Percentiles rank a stretch among this genome's conserved stretches.
Conservation (phyloP, 768 basidiomycete genomes). For the Gymnopilus junonius region DNA sequence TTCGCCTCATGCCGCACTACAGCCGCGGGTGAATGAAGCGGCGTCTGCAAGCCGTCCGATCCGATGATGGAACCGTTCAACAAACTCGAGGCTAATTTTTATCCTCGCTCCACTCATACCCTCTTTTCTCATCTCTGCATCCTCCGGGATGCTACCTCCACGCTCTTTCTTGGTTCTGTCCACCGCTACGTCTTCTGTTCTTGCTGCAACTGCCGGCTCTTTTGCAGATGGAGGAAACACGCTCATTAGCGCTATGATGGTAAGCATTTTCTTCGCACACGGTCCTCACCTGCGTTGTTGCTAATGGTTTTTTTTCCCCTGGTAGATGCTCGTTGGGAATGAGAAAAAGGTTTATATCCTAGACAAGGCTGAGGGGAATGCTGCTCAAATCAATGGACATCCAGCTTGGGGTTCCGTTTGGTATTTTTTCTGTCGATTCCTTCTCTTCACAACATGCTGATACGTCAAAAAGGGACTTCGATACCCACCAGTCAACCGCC, state of each 20-base stretch:
- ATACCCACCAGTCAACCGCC: slow-evolving; percentile 55
- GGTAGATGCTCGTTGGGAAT: slow-evolving; percentile 81
- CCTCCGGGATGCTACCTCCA: slow-evolving; percentile 7
- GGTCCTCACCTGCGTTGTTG: background rate
- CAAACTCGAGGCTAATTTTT: background rate
- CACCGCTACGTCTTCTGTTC: background rate
- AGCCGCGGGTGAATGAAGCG: background rate
- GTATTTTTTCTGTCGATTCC: slow-evolving; percentile 33
- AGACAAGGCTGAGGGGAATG: slow-evolving; percentile 89
- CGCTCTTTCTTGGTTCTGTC: slow-evolving; percentile 7
- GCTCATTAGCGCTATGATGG: slow-evolving; percentile 57
- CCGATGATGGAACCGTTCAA: background rate
- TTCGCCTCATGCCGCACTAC: background rate
- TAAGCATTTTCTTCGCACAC: slow-evolving; percentile 19
- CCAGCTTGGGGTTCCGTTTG: slow-evolving; percentile 78
- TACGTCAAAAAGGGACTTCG: slow-evolving; percentile 56
- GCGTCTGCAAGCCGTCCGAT: background rate
- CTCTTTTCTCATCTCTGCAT: background rate
- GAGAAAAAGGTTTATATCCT: slow-evolving; percentile 83
- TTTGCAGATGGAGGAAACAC: slow-evolving; percentile 52
- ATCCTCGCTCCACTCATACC: background rate
- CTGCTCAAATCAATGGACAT: slow-evolving; percentile 65
- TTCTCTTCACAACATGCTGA: background rate
- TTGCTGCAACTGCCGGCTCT: slow-evolving; percentile 44
- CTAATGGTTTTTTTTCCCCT: background rate